Percentiles rank a stretch among this genome's conserved stretches.
Evolutionary conservation across 371 early-diverging fungal species (phyloP).

Genomic region (Rhizopus arrhizus): DNA sequence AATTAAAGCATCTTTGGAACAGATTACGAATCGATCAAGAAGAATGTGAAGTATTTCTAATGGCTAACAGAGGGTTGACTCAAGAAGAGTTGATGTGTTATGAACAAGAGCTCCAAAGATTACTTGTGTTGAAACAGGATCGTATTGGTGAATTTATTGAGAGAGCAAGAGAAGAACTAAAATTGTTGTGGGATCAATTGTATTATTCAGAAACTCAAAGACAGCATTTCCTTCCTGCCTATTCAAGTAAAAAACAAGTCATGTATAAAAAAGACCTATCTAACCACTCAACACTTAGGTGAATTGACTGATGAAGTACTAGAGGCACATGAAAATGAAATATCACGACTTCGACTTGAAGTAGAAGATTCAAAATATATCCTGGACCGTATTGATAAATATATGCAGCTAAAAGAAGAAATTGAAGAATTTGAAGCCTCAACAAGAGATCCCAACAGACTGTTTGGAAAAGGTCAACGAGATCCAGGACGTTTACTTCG

Average conservation of each 20-base stretch:
- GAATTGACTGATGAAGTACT: slow-evolving; percentile 26
- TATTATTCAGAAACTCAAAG: slow-evolving; percentile 41
- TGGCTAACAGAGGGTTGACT: slow-evolving; percentile 31
- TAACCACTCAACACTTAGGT: slow-evolving; percentile 1
- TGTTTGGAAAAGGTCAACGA: slow-evolving; percentile 49
- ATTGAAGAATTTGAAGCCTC: slow-evolving; percentile 46
- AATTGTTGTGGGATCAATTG: slow-evolving; percentile 42
- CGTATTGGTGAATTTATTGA: slow-evolving; percentile 44
- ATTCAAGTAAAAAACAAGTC: slow-evolving; percentile 17
- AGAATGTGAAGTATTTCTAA: slow-evolving; percentile 29
- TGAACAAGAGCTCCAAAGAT: slow-evolving; percentile 35
- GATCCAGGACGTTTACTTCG: slow-evolving; percentile 52
- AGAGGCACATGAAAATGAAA: slow-evolving; percentile 43
- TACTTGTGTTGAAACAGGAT: slow-evolving; percentile 39
- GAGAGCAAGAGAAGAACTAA: slow-evolving; percentile 39
- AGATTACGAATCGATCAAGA: slow-evolving; percentile 31
- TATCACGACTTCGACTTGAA: slow-evolving; percentile 34
- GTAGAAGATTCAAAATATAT: slow-evolving; percentile 45
- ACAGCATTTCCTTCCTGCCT: slow-evolving; percentile 34
- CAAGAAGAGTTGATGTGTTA: slow-evolving; percentile 33
- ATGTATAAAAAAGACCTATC: not conserved
- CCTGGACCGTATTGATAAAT: slow-evolving; percentile 42
- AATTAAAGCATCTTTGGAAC: slow-evolving; percentile 44
- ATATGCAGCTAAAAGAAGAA: slow-evolving; percentile 46
- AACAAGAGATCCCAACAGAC: slow-evolving; percentile 47